Percentiles rank a stretch among this genome's conserved stretches.
Evolutionary conservation across 2,329 filamentous ascomycete genomes (phyloP).

Genomic region (Cordyceps militaris): DNA sequence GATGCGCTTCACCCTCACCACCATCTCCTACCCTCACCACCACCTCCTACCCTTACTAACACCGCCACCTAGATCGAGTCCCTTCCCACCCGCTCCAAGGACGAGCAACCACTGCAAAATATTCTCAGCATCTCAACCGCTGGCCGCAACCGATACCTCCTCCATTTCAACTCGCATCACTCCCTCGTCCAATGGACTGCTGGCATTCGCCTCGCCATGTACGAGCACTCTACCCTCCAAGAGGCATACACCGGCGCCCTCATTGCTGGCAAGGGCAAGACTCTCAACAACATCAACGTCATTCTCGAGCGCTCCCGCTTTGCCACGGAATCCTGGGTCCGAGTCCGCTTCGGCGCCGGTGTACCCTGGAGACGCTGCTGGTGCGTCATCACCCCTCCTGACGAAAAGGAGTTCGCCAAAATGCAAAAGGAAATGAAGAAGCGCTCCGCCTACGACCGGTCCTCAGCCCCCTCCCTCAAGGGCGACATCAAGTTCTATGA

Average conservation of each 20-base stretch:
- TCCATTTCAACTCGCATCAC: conserved; percentile 93
- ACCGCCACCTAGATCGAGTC: conserved; percentile 63
- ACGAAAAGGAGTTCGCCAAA: conserved; percentile 86
- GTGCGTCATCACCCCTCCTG: conserved; percentile 88
- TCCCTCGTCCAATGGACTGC: conserved; percentile 95
- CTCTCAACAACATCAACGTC: conserved; percentile 78
- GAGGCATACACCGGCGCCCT: conserved; percentile 95
- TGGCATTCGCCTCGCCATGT: conserved; percentile 88
- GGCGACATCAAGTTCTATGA: conserved; percentile 96
- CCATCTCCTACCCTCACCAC: background rate
- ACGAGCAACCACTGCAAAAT: conserved; percentile 80
- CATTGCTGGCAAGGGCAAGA: conserved; percentile 88
- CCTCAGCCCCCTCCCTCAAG: conserved; percentile 59
- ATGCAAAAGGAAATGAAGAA: conserved; percentile 76
- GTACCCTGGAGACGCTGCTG: conserved; percentile 95
- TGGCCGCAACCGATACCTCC: conserved; percentile 86
- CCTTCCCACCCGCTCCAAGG: conserved; percentile 70
- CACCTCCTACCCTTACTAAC: background rate
- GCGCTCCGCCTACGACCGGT: conserved; percentile 74
- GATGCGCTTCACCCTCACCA: background rate
- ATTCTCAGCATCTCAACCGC: conserved; percentile 94
- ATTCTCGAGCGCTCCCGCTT: conserved; percentile 78
- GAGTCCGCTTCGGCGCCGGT: conserved; percentile 90
- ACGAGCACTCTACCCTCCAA: conserved; percentile 84
- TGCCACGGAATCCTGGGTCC: conserved; percentile 84